Base-by-base conservation (phyloP, 2,329 filamentous ascomycete genomes). In the Cladophialophora carrionii region DNA sequence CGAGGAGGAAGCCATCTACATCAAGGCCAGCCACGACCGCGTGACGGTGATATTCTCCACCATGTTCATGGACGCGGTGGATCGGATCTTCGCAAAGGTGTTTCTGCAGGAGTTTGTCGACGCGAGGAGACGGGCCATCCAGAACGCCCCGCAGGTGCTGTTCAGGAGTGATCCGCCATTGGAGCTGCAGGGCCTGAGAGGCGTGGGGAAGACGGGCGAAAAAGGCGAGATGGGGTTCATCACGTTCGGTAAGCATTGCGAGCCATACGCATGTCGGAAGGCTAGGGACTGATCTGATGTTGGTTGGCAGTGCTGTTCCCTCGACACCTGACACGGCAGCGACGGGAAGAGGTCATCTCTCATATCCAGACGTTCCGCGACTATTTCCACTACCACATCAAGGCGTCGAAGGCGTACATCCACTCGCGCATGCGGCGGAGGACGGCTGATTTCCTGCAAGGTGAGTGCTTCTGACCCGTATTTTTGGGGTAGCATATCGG, bases 361-460 rank as follows among this genome's bases (percentile, higher is more conserved):
- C 96, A 99, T 78, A 98, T 99, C 74, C 96, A 99, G 81, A 99
- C 95, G 14, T 99, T 99, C 90, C 91, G 95, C 71, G 95, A 99
- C 77, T 99, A 99, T 80, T 99, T 99, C 84, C 95, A 99, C 79
- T 99, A 99, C 79, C 95, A 99, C 80, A 99, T 99, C 81, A 99
- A 99, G 82, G 96, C 95, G 32, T 97, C 93, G 68, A 99, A 99
- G 84, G 95, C 96, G 60, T 99, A 97, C 76, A 99, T 99, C 71
- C 95, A 99, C 84, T 96, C 93, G 37, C 88, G 96, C 74, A 99
- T 99, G 95, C 89, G 95, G 76, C 91, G 94, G 83, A 88, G 95
- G 78, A 99, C 96, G 9, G 95, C 95, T 57, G 96, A 99, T 78
- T 99, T 99, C 83, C 87, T 99, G 64, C 96, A 99, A 86, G 91